Percentiles rank a stretch among this genome's conserved stretches.
Conservation (phyloP, 352 stramenopile species). For the Phytophthora quininea region DNA sequence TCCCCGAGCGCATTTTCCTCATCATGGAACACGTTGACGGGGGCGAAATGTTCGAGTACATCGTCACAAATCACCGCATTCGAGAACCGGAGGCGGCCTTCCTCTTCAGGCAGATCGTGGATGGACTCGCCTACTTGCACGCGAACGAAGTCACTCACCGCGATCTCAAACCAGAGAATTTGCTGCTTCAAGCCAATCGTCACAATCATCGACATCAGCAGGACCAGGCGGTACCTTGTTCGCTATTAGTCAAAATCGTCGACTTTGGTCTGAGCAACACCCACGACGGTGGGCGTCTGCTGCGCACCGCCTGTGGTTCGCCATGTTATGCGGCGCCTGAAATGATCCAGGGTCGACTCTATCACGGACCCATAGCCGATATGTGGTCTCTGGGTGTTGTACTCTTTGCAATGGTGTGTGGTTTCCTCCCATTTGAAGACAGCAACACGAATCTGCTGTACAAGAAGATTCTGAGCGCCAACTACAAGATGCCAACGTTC, state of each 20-base stretch:
- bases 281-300: conserved; percentile 74
- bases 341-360: conserved; percentile 91
- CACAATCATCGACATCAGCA: conserved; percentile 20
- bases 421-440: conserved; percentile 93
- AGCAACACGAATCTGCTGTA: conserved; percentile 92
- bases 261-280: conserved; percentile 94
- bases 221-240: conserved; percentile 34
- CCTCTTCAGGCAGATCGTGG: conserved; percentile 92
- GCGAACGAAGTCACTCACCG: conserved; percentile 88
- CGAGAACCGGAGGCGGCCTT: conserved; percentile 57
- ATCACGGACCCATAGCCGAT: conserved; percentile 85
- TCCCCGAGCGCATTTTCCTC: conserved; percentile 87
- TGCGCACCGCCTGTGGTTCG: conserved; percentile 91
- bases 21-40: conserved; percentile 94
- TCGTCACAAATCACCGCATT: conserved; percentile 88
- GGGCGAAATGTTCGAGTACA: conserved; percentile 95
- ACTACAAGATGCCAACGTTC: conserved; percentile 86
- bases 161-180: conserved; percentile 93
- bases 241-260: conserved; percentile 81
- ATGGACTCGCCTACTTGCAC: conserved; percentile 92
- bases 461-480: conserved; percentile 91
- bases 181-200: conserved; percentile 79
- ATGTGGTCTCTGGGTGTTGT: conserved; percentile 94
- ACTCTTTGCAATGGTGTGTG: conserved; percentile 93
- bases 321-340: conserved; percentile 93